phyloP scores from a whole-genome alignment of 2,329 filamentous ascomycete genomes.

The Tolypocladium tropicale region DNA sequence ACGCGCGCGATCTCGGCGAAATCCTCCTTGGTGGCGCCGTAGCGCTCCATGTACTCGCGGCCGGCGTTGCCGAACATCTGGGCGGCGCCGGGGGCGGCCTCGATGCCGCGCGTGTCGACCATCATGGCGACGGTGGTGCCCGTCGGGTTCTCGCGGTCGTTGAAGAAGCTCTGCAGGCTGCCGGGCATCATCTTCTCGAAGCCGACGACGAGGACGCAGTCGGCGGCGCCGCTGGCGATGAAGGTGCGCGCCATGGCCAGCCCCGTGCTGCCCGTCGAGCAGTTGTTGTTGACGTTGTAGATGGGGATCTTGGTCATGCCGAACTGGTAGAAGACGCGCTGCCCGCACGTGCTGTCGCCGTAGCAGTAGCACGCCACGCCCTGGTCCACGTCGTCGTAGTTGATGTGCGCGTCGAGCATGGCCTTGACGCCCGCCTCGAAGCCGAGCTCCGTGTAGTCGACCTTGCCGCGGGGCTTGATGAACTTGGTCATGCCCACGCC shows the following conservation, averaged over 20 bases:
- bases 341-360: constrained; percentile 87
- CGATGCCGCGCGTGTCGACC: constrained; percentile 68
- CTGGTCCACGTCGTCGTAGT: constrained; percentile 92
- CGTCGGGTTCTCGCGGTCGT: constrained; percentile 73
- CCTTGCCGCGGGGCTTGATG: constrained; percentile 90
- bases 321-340: constrained; percentile 97
- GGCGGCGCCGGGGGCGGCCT: constrained; percentile 74
- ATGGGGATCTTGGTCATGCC: constrained; percentile 95
- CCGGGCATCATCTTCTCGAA: constrained; percentile 98
- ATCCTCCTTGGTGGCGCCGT: constrained; percentile 73
- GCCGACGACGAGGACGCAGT: constrained; percentile 84
- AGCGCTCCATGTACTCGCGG: constrained; percentile 90
- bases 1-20: constrained; percentile 91
- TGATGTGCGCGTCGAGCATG: constrained; percentile 77
- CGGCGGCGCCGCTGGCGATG: constrained; percentile 68
- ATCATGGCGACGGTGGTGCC: constrained; percentile 68
- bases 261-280: constrained; percentile 88
- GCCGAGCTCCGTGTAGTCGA: constrained; percentile 89
- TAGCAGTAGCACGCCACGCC: constrained; percentile 98
- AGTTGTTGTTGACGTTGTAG: constrained; percentile 99
- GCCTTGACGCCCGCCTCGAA: constrained; percentile 89
- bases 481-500: constrained; percentile 99
- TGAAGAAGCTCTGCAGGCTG: constrained; percentile 73
- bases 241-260: constrained; percentile 74
- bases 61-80: constrained; percentile 97